Evolutionary conservation across 2,329 filamentous ascomycete species (phyloP).

Genomic region (Aureobasidium sp.): DNA sequence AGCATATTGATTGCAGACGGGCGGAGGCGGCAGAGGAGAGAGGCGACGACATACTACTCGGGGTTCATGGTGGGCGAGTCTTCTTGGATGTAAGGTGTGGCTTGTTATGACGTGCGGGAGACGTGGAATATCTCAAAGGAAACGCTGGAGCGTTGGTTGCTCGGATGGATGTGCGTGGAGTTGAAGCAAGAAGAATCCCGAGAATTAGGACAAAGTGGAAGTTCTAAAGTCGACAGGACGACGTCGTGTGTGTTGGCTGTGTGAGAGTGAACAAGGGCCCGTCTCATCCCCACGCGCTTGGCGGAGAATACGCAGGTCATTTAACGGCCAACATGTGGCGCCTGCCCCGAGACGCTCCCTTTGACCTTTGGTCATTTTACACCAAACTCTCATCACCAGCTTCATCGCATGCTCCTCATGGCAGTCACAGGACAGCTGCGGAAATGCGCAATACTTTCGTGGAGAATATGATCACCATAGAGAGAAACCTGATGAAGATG

Average conservation of each 20-base stretch:
- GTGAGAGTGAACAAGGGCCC: conserved; percentile 10
- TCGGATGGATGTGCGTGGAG: not conserved
- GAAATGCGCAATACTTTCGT: too few species aligned
- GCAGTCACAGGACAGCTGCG: too few species aligned
- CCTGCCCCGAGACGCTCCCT: not conserved
- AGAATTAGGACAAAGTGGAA: not conserved
- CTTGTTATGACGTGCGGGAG: conserved; percentile 11
- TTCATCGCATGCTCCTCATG: not conserved
- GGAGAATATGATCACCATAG: too few species aligned
- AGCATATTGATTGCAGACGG: not conserved
- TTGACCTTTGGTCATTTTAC: not conserved
- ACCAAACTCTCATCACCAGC: not conserved
- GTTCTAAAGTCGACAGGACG: not conserved
- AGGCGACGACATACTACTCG: conserved; percentile 65
- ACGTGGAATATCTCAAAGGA: not conserved
- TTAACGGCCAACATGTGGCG: conserved; percentile 8
- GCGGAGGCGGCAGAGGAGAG: conserved; percentile 18
- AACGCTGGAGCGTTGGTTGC: not conserved
- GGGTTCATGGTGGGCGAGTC: conserved; percentile 66
- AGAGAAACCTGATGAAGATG: too few species aligned
- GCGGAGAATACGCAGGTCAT: conserved; percentile 2
- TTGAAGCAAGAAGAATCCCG: not conserved
- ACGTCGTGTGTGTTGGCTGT: conserved; percentile 4
- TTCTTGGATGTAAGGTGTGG: not conserved
- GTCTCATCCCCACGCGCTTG: not conserved